A percentile compares a stretch with the other conserved stretches of the same genome.
These are phyloP conservation scores for Phytophthora colocasiae DNA, from an alignment of 352 stramenopile genomes.

Conservation along the genomic window DNA sequence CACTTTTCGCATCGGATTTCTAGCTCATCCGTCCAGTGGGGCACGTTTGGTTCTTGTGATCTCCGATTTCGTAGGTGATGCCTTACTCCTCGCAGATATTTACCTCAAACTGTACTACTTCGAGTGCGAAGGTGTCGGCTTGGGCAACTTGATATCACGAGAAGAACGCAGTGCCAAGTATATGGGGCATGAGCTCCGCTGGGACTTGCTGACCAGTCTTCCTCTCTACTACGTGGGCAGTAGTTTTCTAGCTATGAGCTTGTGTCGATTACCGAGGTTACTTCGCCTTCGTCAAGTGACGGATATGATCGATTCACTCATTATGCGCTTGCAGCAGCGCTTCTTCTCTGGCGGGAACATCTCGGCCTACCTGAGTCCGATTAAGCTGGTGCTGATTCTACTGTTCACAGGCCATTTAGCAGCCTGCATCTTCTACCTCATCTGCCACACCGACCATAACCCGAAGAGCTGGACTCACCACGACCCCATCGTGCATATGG, in stretches of 20 bases:
- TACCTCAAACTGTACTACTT: slow-evolving; percentile 84
- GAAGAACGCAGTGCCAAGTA: slow-evolving; percentile 57
- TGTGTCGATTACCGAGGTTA: slow-evolving; percentile 65
- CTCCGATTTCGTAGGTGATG: slow-evolving; percentile 54
- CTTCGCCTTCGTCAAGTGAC: slow-evolving; percentile 54
- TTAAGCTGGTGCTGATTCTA: slow-evolving; percentile 71
- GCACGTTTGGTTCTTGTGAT: slow-evolving; percentile 35
- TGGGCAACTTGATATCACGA: slow-evolving; percentile 61
- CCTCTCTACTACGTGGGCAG: slow-evolving; percentile 74
- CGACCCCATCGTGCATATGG: slow-evolving; percentile 75
- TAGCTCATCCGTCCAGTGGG: slow-evolving; percentile 37
- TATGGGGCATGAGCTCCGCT: slow-evolving; percentile 39
- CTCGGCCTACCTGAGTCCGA: slow-evolving; percentile 65
- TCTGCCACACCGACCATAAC: slow-evolving; percentile 70
- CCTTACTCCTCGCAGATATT: slow-evolving; percentile 55
- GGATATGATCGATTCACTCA: slow-evolving; percentile 61
- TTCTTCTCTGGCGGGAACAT: slow-evolving; percentile 65
- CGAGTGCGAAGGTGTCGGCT: slow-evolving; percentile 59
- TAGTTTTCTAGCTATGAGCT: slow-evolving; percentile 60
- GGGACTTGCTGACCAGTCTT: slow-evolving; percentile 54
- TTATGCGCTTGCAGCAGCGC: slow-evolving; percentile 71
- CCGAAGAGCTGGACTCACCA: slow-evolving; percentile 72
- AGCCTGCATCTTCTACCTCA: slow-evolving; percentile 75
- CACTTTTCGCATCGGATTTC: slow-evolving; percentile 76
- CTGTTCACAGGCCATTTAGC: slow-evolving; percentile 71